Percentiles rank a stretch among this genome's conserved stretches.
These are phyloP conservation scores for Ustilago crameri DNA, from an alignment of 1,284 basidiomycete species.

Conservation along the genomic window DNA sequence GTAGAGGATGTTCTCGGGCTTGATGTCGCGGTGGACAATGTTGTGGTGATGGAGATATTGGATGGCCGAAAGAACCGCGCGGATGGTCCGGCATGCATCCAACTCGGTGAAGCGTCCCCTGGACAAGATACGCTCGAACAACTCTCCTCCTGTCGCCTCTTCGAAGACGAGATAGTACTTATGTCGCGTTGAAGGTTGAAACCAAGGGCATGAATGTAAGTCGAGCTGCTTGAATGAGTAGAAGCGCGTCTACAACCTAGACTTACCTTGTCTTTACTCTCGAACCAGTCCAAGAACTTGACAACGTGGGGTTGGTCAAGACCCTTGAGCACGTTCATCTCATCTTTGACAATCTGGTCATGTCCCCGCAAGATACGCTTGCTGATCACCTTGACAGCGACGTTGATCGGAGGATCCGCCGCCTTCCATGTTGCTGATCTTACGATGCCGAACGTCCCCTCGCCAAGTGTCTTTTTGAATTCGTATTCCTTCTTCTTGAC, in stretches of 20 bases:
- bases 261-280: constrained; percentile 52
- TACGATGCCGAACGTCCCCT: constrained; percentile 66
- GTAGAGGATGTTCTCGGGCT: constrained; percentile 90
- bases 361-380: constrained; percentile 64
- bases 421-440: constrained; percentile 56
- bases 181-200: background rate
- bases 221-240: background rate
- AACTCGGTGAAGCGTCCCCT: constrained; percentile 66
- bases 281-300: constrained; percentile 69
- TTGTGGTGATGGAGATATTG: constrained; percentile 66
- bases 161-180: constrained; percentile 69
- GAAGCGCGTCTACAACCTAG: no score
- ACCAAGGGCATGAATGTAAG: no score
- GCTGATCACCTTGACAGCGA: constrained; percentile 66
- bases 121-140: constrained; percentile 68
- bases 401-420: constrained; percentile 58
- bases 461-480: constrained; percentile 66
- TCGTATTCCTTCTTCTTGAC: constrained; percentile 67
- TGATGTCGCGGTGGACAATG: constrained; percentile 67
- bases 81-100: constrained; percentile 65
- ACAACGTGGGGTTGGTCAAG: constrained; percentile 72
- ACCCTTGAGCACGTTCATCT: constrained; percentile 66
- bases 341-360: constrained; percentile 63
- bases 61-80: constrained; percentile 61
- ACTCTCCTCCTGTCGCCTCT: constrained; percentile 68